Conservation (phyloP, 2,329 filamentous ascomycete genomes). For the Aspergillus sp. region DNA sequence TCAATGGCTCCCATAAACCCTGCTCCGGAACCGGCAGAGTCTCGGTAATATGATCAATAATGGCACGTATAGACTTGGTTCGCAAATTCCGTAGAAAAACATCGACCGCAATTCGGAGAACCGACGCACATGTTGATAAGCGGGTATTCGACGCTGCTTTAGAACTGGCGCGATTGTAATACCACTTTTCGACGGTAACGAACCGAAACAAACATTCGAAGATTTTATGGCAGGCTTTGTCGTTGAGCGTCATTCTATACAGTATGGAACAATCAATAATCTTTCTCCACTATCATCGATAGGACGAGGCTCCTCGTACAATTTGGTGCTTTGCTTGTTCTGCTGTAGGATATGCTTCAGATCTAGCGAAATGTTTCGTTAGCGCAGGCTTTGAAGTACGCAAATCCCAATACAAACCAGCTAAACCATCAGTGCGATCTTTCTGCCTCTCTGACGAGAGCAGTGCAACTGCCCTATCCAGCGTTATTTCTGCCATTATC, state of each 20-base stretch:
- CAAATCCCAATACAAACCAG: slow-evolving; percentile 26
- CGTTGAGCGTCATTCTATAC: slow-evolving; percentile 47
- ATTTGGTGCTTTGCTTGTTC: slow-evolving; percentile 37
- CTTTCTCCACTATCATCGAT: background rate
- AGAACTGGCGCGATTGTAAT: slow-evolving; percentile 49
- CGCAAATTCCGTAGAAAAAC: slow-evolving; percentile 61
- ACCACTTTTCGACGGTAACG: slow-evolving; percentile 60
- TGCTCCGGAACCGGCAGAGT: slow-evolving; percentile 56
- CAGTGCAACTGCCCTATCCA: slow-evolving; percentile 35
- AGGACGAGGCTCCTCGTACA: slow-evolving; percentile 21
- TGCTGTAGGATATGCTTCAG: slow-evolving; percentile 50
- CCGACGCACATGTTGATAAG: slow-evolving; percentile 61
- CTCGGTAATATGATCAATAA: slow-evolving; percentile 76
- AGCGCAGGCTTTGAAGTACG: slow-evolving; percentile 8
- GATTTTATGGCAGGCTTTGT: slow-evolving; percentile 72
- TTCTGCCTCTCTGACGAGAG: slow-evolving; percentile 37
- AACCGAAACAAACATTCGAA: slow-evolving; percentile 73
- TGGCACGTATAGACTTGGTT: slow-evolving; percentile 65
- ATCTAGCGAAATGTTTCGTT: slow-evolving; percentile 26
- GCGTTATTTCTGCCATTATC: slow-evolving; percentile 36
- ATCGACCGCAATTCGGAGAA: slow-evolving; percentile 63
- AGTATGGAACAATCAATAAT: background rate
- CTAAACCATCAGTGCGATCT: slow-evolving; percentile 45
- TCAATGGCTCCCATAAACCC: slow-evolving; percentile 59
- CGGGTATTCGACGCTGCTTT: slow-evolving; percentile 47